Percentiles rank a stretch among this genome's conserved stretches.
Conservation (phyloP, 768 basidiomycete species). For the Leccinum olivaceopallidum region DNA sequence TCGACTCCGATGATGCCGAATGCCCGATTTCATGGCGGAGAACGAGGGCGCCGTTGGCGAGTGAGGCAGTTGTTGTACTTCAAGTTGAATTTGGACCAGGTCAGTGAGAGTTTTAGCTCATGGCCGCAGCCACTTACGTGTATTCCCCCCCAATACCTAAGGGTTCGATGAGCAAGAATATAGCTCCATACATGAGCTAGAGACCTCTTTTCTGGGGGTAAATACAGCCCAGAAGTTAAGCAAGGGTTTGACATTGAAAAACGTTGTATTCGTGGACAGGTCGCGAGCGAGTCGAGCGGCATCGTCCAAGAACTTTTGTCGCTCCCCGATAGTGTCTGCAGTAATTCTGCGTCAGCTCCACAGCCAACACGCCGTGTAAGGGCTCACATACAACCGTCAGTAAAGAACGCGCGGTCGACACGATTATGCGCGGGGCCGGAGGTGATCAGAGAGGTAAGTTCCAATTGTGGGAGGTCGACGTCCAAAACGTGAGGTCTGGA, state of each 20-base stretch:
- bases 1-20: conserved; percentile 71
- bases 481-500: conserved; percentile 1
- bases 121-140: conserved; percentile 47
- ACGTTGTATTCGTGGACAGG: conserved; percentile 72
- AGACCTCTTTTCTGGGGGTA: conserved; percentile 70
- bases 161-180: background rate
- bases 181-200: conserved; percentile 22
- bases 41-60: conserved; percentile 71
- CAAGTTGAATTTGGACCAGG: background rate
- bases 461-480: conserved; percentile 43
- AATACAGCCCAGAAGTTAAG: conserved; percentile 85
- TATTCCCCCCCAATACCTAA: conserved; percentile 76
- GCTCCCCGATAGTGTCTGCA: conserved; percentile 56
- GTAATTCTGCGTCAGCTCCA: background rate
- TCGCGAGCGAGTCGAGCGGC: conserved; percentile 66
- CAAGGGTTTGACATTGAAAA: conserved; percentile 71
- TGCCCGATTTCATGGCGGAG: conserved; percentile 81
- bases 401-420: conserved; percentile 75
- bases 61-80: conserved; percentile 77
- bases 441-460: conserved; percentile 54
- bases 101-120: conserved; percentile 2
- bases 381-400: conserved; percentile 66
- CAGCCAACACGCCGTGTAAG: background rate
- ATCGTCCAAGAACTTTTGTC: conserved; percentile 64
- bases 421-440: conserved; percentile 68